Evolutionary conservation across 1,284 basidiomycete genomes (phyloP), one percentile per base, ranked within the genome.

Genomic region (Rhodotorula sp.): DNA sequence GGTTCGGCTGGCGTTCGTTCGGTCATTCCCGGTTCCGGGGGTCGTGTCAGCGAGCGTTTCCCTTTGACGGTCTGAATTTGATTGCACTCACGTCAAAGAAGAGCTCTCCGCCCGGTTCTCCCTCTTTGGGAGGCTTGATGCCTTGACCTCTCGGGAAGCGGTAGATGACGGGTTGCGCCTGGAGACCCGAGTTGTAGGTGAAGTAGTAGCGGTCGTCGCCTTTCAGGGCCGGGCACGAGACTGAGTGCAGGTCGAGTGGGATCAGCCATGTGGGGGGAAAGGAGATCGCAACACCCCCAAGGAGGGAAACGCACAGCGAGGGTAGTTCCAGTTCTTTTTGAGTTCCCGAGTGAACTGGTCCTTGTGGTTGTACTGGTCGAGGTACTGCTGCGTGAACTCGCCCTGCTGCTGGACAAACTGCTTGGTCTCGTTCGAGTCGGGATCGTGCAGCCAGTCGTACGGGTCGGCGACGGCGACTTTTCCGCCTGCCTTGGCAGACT

Each of bases 151-250:
- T 84, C 80, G 85, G 51, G 87, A 90, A 45, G 24, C 90, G 86
- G 79, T 88, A 89, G 66, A 90, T 80, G n/a, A 87, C 86, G 85
- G 77, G 54, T 69, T 76, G 77, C 53, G 69, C 54, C 18, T 67
- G 62, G n/a, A 78, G 69, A 45, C 77, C 77, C 3, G 70, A 71
- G 67, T 79, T 79, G 62, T 71, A 77, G n/a, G 67, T 75, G 66
- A 75, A 79, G 64, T 92, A 92, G 87, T 89, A 91, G 60, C 84
- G 85, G 12, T 84, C 85, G 76, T 91, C 89, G 20, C 86, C 82
- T 71, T 86, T 85, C 58, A 88, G 79, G 29, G 80, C 79, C 0
- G 90, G 90, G 1, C 70, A 69, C 17, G 78, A 78, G 70, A 77
- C 74, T 77, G 14, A 29, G 44, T 2, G 42, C 6, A 29, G 26